These are phyloP conservation scores for Monosporozyma siamensis DNA, from an alignment of 805 yeast genomes.

Conservation along the genomic window DNA sequence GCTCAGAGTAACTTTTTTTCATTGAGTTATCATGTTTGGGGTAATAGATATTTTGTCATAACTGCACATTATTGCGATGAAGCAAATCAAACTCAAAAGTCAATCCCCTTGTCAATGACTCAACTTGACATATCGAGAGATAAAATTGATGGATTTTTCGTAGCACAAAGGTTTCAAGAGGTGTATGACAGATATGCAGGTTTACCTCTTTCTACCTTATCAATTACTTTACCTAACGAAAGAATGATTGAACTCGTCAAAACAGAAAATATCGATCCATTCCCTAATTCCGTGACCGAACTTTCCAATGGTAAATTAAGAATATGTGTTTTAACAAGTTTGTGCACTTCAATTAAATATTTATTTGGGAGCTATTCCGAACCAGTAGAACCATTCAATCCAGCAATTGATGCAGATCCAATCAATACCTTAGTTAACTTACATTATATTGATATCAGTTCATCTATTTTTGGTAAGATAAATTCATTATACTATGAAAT, in stretches of 20 bases:
- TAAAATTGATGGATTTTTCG: background rate
- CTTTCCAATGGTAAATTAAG: background rate
- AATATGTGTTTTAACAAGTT: slow-evolving; percentile 1
- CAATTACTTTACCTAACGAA: slow-evolving; percentile 6
- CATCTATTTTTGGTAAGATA: slow-evolving; percentile 12
- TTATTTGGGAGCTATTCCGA: slow-evolving; percentile 4
- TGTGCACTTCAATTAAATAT: slow-evolving; percentile 2
- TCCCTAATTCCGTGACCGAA: background rate
- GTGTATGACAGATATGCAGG: slow-evolving; percentile 5
- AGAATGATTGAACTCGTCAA: background rate
- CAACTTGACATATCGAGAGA: background rate
- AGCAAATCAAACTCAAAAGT: slow-evolving; percentile 1
- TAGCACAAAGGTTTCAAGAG: slow-evolving; percentile 1
- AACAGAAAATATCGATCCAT: background rate
- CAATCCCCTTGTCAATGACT: slow-evolving; percentile 6
- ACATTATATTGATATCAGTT: slow-evolving; percentile 6
- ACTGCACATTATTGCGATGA: slow-evolving; percentile 9
- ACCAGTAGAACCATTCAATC: background rate
- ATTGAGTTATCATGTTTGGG: slow-evolving; percentile 6
- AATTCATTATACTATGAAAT: slow-evolving; percentile 11
- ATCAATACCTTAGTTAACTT: slow-evolving; percentile 9
- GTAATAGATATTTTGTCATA: slow-evolving; percentile 5
- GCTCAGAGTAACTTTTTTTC: slow-evolving; percentile 5
- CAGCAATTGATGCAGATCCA: background rate
- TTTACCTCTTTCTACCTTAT: slow-evolving; percentile 4